phyloP scores from a whole-genome alignment of 345 rosid genomes.

The Nephelium lappaceum region DNA sequence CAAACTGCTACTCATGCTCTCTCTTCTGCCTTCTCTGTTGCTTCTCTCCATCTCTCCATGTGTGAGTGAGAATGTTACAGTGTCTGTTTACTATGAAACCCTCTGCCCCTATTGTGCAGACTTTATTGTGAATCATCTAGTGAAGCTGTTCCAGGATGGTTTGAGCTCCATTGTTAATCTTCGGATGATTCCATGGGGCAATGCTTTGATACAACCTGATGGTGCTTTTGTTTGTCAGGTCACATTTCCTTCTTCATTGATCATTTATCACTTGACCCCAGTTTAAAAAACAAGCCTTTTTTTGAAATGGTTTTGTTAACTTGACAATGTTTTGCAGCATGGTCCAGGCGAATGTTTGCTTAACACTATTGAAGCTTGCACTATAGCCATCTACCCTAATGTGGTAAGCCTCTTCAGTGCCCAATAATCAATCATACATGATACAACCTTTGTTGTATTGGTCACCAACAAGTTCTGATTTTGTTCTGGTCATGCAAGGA shows the following conservation, averaged over 20 bases:
- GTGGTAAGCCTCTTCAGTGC: conserved; percentile 36
- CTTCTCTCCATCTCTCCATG: conserved; percentile 13
- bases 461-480: neutral
- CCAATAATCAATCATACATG: neutral
- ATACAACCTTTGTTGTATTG: no score
- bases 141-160: conserved; percentile 52
- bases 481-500: neutral
- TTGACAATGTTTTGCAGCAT: conserved; percentile 42
- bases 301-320: neutral
- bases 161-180: conserved; percentile 71
- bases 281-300: neutral
- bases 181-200: conserved; percentile 85
- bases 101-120: conserved; percentile 74
- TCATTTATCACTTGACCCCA: neutral
- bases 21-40: conserved; percentile 6
- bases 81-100: conserved; percentile 77
- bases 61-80: conserved; percentile 43
- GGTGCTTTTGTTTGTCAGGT: conserved; percentile 77
- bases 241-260: conserved; percentile 10
- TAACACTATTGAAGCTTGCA: conserved; percentile 58
- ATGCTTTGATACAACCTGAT: conserved; percentile 43
- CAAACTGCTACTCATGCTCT: conserved; percentile 15
- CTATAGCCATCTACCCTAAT: conserved; percentile 53
- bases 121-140: conserved; percentile 73
- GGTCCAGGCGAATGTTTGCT: conserved; percentile 62